Evolutionary conservation across 2,329 filamentous ascomycete genomes (phyloP).

Genomic region (Emergomyces orientalis): DNA sequence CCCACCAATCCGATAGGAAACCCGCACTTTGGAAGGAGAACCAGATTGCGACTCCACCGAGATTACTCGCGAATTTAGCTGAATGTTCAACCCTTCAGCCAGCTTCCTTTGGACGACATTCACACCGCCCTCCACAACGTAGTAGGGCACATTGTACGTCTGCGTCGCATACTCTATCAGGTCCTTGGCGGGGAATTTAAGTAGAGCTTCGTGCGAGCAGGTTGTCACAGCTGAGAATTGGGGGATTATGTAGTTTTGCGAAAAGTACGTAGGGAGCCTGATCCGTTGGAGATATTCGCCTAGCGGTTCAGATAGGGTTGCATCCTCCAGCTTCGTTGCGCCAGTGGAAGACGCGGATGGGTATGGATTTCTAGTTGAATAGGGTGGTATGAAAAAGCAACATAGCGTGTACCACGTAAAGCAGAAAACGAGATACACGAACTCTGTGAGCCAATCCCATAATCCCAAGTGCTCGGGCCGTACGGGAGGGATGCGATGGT

Average conservation of each 20-base stretch:
- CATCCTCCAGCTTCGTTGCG: neutral
- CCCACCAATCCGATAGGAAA: slow-evolving; percentile 15
- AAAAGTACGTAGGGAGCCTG: slow-evolving; percentile 41
- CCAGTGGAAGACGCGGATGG: neutral
- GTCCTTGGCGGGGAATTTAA: slow-evolving; percentile 47
- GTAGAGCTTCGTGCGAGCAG: slow-evolving; percentile 44
- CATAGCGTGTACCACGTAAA: slow-evolving; percentile 48
- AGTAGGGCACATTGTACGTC: slow-evolving; percentile 43
- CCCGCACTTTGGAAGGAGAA: slow-evolving; percentile 13
- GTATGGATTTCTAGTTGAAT: slow-evolving; percentile 9
- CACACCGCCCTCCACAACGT: slow-evolving; percentile 44
- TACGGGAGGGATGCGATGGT: slow-evolving; percentile 42
- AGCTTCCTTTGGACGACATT: slow-evolving; percentile 43
- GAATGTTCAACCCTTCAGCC: slow-evolving; percentile 34
- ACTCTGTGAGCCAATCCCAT: slow-evolving; percentile 37
- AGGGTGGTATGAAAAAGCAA: slow-evolving; percentile 41
- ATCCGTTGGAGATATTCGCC: slow-evolving; percentile 45
- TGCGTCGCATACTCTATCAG: slow-evolving; percentile 43
- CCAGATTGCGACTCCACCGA: slow-evolving; percentile 14
- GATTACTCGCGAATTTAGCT: slow-evolving; percentile 28
- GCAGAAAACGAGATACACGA: slow-evolving; percentile 39
- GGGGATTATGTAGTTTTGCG: slow-evolving; percentile 45
- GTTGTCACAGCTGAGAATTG: slow-evolving; percentile 48
- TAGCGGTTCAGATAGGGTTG: slow-evolving; percentile 36
- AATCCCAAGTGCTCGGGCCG: slow-evolving; percentile 30